Conservation (phyloP, 2,329 filamentous ascomycete species). For the Gaeumannomyces tritici region DNA sequence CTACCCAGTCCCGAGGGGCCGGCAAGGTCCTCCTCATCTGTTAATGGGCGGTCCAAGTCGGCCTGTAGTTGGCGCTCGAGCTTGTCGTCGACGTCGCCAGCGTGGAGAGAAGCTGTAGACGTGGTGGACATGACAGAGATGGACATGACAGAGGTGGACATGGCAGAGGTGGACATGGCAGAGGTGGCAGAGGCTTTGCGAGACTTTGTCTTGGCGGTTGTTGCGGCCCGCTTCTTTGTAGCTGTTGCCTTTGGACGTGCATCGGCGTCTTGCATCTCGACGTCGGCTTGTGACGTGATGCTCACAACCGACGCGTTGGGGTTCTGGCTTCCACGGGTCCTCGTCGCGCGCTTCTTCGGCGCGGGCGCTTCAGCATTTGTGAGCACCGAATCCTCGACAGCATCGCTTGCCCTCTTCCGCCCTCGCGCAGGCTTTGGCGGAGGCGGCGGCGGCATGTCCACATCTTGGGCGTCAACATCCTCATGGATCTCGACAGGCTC, state of each 20-base stretch:
- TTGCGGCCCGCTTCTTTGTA: slow-evolving; percentile 32
- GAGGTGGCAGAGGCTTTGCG: slow-evolving; percentile 40
- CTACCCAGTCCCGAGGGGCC: slow-evolving; percentile 36
- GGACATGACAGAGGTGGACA: slow-evolving; percentile 38
- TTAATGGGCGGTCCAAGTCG: slow-evolving; percentile 48
- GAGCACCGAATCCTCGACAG: slow-evolving; percentile 38
- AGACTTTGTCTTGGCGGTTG: slow-evolving; percentile 28
- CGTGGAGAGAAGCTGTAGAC: slow-evolving; percentile 24
- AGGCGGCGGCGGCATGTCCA: slow-evolving; percentile 20
- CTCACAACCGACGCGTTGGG: slow-evolving; percentile 25
- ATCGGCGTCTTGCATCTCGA: slow-evolving; percentile 27
- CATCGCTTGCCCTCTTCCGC: slow-evolving; percentile 55
- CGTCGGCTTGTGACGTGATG: slow-evolving; percentile 25
- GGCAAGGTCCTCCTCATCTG: slow-evolving; percentile 40
- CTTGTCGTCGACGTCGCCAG: slow-evolving; percentile 49
- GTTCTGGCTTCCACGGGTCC: slow-evolving; percentile 36
- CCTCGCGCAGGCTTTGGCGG: slow-evolving; percentile 36
- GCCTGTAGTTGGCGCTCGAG: slow-evolving; percentile 57
- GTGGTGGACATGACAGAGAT: slow-evolving; percentile 35
- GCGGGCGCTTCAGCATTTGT: slow-evolving; percentile 37
- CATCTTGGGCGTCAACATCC: slow-evolving; percentile 19
- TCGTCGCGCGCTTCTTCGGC: slow-evolving; percentile 49
- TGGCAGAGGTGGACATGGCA: slow-evolving; percentile 31
- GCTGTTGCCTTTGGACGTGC: slow-evolving; percentile 16
- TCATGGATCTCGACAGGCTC: slow-evolving; percentile 37